Conservation (phyloP, 371 early-diverging fungal genomes). For the Mortierella sp. region DNA sequence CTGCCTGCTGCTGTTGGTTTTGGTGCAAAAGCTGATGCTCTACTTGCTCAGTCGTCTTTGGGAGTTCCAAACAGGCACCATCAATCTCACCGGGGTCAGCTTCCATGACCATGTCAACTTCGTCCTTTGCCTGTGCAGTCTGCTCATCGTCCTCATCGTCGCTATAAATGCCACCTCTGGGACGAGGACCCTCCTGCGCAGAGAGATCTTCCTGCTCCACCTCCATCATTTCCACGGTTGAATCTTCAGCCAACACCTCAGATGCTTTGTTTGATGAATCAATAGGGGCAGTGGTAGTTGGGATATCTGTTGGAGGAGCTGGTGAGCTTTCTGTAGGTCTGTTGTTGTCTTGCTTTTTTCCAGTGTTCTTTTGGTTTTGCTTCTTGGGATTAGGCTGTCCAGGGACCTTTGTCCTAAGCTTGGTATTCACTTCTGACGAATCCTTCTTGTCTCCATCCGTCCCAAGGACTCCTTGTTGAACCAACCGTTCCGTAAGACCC, state of each 20-base stretch:
- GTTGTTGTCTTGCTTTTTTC: constrained; percentile 1
- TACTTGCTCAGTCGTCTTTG: constrained; percentile 17
- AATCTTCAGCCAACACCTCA: not conserved
- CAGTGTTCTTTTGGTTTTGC: constrained; percentile 7
- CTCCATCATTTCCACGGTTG: constrained; percentile 13
- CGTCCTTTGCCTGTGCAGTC: constrained; percentile 31
- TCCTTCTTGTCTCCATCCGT: constrained; percentile 9
- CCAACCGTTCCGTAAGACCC: constrained; percentile 37
- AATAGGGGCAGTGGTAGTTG: not conserved
- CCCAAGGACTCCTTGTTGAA: constrained; percentile 38
- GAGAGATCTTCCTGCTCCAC: constrained; percentile 11
- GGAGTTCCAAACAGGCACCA: constrained; percentile 48
- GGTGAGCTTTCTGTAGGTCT: constrained; percentile 14
- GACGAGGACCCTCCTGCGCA: constrained; percentile 10
- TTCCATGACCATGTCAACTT: constrained; percentile 50
- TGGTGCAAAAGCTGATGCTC: constrained; percentile 1
- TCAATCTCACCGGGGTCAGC: constrained; percentile 51
- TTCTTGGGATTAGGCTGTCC: constrained; percentile 44
- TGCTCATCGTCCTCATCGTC: constrained; percentile 37
- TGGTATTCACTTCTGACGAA: constrained; percentile 23
- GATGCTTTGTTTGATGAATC: not conserved
- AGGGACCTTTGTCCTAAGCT: constrained; percentile 46
- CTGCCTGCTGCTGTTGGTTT: not conserved
- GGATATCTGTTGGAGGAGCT: not conserved
- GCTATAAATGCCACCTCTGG: constrained; percentile 30